Conservation (phyloP, 208 protist genomes). For the Trypanosoma platydactyli region DNA sequence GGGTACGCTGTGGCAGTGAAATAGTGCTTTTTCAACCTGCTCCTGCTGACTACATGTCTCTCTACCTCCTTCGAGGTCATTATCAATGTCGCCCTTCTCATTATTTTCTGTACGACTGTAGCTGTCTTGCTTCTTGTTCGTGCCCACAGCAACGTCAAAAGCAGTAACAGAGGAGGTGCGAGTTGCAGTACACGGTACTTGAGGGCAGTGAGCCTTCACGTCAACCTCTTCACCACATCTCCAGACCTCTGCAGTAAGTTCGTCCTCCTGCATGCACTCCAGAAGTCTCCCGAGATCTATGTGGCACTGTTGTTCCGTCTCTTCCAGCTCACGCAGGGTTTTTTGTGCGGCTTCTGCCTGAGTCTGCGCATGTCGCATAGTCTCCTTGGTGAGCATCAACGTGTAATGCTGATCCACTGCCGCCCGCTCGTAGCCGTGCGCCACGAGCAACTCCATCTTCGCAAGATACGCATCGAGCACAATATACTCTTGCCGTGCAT, state of each 20-base stretch:
- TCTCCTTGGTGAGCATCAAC: constrained; percentile 12
- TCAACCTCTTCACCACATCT: constrained; percentile 9
- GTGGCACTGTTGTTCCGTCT: constrained; percentile 13
- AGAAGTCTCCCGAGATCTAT: constrained; percentile 20
- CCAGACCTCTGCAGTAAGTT: constrained; percentile 7
- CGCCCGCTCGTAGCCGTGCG: constrained; percentile 8
- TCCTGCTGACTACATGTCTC: background rate
- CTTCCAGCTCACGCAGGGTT: constrained; percentile 16
- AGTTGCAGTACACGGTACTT: background rate
- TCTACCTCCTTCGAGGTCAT: background rate
- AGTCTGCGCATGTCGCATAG: constrained; percentile 12
- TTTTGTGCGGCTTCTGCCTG: constrained; percentile 1
- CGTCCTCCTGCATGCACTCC: constrained; percentile 20
- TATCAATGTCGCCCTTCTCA: background rate
- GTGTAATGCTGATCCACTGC: constrained; percentile 18
- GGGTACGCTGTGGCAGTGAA: constrained; percentile 5
- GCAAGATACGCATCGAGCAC: constrained; percentile 12
- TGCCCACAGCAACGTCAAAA: background rate
- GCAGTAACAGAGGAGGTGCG: background rate
- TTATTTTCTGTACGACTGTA: background rate
- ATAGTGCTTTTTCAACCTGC: background rate
- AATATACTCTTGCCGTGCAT: constrained; percentile 10
- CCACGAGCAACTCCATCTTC: constrained; percentile 15
- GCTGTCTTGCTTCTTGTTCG: background rate
- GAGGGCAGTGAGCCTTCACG: background rate